A percentile compares a stretch with the other conserved stretches of the same genome.
Conservation (phyloP, 176 grass and related monocot genomes). For the Musa troglodytarum region DNA sequence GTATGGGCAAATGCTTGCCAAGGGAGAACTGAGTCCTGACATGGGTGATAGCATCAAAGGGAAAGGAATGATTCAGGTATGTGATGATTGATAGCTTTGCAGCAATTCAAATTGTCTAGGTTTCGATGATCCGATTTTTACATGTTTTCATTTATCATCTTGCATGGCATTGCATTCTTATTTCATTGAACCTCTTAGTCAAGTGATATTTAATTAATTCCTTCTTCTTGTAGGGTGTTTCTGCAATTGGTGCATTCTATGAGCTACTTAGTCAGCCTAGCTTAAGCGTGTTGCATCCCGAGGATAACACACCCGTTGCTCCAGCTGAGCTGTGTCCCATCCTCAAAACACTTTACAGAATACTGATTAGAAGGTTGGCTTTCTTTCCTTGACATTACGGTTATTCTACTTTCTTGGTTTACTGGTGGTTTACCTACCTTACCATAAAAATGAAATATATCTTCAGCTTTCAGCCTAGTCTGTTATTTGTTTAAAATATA, state of each 20-base stretch:
- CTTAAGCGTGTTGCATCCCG: conserved; percentile 75
- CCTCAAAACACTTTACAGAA: conserved; percentile 79
- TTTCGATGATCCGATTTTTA: no score
- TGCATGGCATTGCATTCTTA: neutral
- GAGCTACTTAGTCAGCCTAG: conserved; percentile 83
- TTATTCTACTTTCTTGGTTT: neutral
- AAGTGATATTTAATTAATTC: conserved; percentile 8
- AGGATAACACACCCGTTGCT: conserved; percentile 85
- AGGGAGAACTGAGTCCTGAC: conserved; percentile 85
- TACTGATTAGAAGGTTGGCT: conserved; percentile 71
- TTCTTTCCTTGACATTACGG: neutral
- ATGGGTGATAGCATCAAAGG: conserved; percentile 99
- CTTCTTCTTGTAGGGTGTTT: conserved; percentile 54
- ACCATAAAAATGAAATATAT: no score
- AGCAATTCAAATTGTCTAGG: no score
- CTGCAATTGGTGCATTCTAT: conserved; percentile 92
- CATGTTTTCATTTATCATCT: no score
- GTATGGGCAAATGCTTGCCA: conserved; percentile 98
- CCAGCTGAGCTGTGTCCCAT: conserved; percentile 91
- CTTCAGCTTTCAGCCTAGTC: no score
- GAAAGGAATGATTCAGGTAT: conserved; percentile 98
- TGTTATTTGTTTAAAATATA: no score
- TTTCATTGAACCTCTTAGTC: neutral
- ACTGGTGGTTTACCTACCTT: no score
- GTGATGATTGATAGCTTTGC: no score